Evolutionary conservation across 345 rosid genomes (phyloP), one percentile per base, ranked within the genome.

Genomic region (Populus tremula): DNA sequence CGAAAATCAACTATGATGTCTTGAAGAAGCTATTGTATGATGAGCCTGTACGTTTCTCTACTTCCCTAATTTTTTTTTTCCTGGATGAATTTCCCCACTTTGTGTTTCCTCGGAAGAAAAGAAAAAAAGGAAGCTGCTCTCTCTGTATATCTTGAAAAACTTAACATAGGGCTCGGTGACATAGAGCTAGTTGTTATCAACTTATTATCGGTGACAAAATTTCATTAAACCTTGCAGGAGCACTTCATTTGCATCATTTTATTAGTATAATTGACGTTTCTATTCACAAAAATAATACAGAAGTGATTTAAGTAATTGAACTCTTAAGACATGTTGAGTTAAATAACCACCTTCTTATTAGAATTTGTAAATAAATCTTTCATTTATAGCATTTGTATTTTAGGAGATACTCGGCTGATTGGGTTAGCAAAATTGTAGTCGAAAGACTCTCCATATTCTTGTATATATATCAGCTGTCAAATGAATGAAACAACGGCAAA

Each of bases 1-100:
- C 86, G 36, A 82, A 88, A 78, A 86, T 90, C 87, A 91, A 93
- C 86, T 86, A 81, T 27, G 91, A 91, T 33, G 87, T 82, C 12
- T 76, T 89, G 87, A 88, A 86, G 67, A 85, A 86, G 74, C 90
- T 90, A 50, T 85, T 92, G 69, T 87, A n/a, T 54, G 61, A 84
- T 71, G 85, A 82, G 56, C 77, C 90, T 2, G 96, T 90, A 82
- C 41, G 92, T 82, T 67, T 59, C 14, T 76, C 38, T 14, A 29
- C 66, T 6, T 10, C 2, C 36, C 56, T 73, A 1, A 17, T 27
- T 23, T 16, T 18, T 1, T 12, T 70, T 50, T 50, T 18, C 27
- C 6, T 16, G n/a, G 56, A 17, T 17, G 21, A 50, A 18, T 17
- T 50, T 50, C 56, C 21, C 50, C 11, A 14, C 50, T 47, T 47